These are phyloP conservation scores for Crepidotus variabilis DNA, from an alignment of 768 basidiomycete genomes.

Conservation along the genomic window DNA sequence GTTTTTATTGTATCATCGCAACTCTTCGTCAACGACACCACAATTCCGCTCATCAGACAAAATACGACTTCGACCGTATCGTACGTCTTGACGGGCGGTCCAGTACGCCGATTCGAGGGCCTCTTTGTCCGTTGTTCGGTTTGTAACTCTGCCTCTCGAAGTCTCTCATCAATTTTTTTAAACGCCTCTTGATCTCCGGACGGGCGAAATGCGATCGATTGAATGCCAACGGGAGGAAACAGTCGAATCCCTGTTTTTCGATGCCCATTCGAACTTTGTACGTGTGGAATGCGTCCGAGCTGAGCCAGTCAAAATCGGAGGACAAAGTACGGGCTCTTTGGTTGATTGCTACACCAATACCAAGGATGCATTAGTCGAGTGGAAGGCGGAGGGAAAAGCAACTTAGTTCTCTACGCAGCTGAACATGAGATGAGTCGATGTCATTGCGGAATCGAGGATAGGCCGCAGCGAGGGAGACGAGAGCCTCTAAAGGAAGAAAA, in stretches of 20 bases:
- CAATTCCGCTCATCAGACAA: conserved; percentile 44
- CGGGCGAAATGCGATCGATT: conserved; percentile 34
- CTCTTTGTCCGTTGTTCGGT: conserved; percentile 3
- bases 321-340: conserved; percentile 25
- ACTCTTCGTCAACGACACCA: conserved; percentile 40
- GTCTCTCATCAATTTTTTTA: conserved; percentile 27
- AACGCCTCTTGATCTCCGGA: conserved; percentile 29
- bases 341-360: conserved; percentile 37
- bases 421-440: conserved; percentile 27
- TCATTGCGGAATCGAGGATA: conserved; percentile 37
- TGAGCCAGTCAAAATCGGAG: conserved; percentile 47
- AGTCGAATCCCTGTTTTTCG: conserved; percentile 36
- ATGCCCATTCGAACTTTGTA: conserved; percentile 35
- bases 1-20: conserved; percentile 31
- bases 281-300: conserved; percentile 34
- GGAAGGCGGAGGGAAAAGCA: conserved; percentile 43
- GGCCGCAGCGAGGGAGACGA: conserved; percentile 32
- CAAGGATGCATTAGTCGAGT: conserved; percentile 34
- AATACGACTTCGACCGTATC: conserved; percentile 33
- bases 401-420: conserved; percentile 36
- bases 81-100: conserved; percentile 15
- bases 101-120: conserved; percentile 6
- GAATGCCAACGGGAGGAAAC: conserved; percentile 43
- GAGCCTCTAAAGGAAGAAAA: conserved; percentile 33
- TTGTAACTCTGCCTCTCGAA: conserved; percentile 25